Base-by-base conservation (phyloP, 192 early-diverging fungal species). In the Geranomyces variabilis region DNA sequence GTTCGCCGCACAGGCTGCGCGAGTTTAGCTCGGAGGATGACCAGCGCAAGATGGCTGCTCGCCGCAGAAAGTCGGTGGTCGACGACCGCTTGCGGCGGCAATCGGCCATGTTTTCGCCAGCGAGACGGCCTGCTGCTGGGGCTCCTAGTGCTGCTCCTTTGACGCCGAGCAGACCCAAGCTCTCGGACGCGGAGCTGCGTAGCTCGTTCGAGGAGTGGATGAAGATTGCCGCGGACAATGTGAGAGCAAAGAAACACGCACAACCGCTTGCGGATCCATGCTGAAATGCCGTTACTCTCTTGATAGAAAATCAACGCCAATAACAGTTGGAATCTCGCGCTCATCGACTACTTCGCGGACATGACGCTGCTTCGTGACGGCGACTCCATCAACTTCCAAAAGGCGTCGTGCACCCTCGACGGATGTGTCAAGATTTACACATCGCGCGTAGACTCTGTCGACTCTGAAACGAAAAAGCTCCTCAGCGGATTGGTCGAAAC, bases 281-380 rank as follows among this genome's bases (percentile, higher is more conserved):
- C n/a, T n/a, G n/a, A n/a, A n/a, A n/a, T n/a, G n/a, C n/a, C n/a
- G n/a, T n/a, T n/a, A 3, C 36, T 41, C 10, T 41, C 36, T 41
- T 41, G 19, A 15, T 80, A 95, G 91, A 97, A 97, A 90, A 96
- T 99, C 75, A 99, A 94, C 73, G 87, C 88, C 0, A 83, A 85
- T 73, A 99, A 99, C 80, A 93, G 90, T 44, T 99, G 95, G 95
- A 93, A 96, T 70, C 88, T 99, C 74, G 94, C 93, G 14, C 81
- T 99, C n/a, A 97, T 99, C 71, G 95, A 99, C 79, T 97, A 95
- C 75, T 99, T 99, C 73, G 88, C 93, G 75, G 94, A 99, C 76
- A 92, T 99, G 94, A 91, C 88, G 3, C 81, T 99, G 26, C 77
- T 99, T 61, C 85, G 90, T 13, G 94, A 96, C n/a, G 95, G 95